These are phyloP conservation scores for Platismatia glauca DNA, from an alignment of 495 filamentous ascomycete species.

Conservation along the genomic window DNA sequence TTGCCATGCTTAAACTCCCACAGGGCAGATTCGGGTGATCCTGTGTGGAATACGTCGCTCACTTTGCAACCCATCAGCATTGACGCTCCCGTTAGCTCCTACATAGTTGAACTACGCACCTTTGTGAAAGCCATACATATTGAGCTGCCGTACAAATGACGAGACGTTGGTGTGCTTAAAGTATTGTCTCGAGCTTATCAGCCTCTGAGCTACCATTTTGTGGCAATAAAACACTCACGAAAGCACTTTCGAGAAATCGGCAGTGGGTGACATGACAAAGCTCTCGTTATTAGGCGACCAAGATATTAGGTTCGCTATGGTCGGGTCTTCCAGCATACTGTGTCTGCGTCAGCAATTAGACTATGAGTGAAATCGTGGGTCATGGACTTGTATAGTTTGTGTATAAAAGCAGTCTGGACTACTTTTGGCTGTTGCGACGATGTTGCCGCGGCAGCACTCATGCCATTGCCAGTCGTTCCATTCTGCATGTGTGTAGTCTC, in stretches of 20 bases:
- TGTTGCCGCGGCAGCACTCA: conserved; percentile 57
- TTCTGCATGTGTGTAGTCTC: conserved; percentile 27
- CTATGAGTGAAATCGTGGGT: neutral
- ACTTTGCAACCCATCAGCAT: conserved; percentile 43
- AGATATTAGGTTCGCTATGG: conserved; percentile 89
- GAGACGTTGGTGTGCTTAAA: conserved; percentile 99
- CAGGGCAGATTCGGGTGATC: conserved; percentile 85
- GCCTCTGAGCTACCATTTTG: conserved; percentile 15
- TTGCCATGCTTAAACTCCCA: conserved; percentile 99
- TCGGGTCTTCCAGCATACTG: conserved; percentile 92
- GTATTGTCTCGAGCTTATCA: conserved; percentile 57
- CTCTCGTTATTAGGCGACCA: conserved; percentile 92
- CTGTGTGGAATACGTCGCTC: conserved; percentile 97
- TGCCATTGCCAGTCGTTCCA: conserved; percentile 36
- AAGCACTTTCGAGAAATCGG: conserved; percentile 96
- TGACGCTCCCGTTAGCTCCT: neutral
- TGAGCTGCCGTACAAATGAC: conserved; percentile 93
- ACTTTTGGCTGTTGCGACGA: conserved; percentile 94
- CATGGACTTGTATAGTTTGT: conserved; percentile 95
- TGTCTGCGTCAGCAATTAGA: conserved; percentile 32
- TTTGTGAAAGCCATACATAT: conserved; percentile 99
- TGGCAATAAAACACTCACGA: conserved; percentile 52
- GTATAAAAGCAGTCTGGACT: conserved; percentile 98
- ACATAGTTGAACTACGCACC: conserved; percentile 44
- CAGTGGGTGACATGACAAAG: conserved; percentile 95